These are phyloP conservation scores for Candolleomyces eurysporus DNA, from an alignment of 768 basidiomycete genomes.

Conservation along the genomic window DNA sequence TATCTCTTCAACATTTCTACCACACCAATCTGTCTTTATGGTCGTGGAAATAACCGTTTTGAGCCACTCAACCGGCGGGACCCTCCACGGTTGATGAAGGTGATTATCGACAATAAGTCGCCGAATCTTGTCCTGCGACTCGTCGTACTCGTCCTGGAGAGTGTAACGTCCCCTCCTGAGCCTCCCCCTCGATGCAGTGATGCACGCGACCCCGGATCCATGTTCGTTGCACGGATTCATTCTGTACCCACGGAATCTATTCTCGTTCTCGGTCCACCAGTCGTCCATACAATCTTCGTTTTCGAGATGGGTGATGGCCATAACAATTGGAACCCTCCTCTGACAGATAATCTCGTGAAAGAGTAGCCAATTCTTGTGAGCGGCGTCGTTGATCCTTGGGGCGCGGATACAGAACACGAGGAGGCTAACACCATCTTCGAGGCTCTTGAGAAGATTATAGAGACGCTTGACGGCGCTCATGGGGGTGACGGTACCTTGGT, in stretches of 20 bases:
- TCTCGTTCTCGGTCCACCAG: constrained; percentile 27
- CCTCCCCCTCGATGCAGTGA: constrained; percentile 34
- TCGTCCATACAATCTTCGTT: constrained; percentile 19
- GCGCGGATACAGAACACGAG: constrained; percentile 40
- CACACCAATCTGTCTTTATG: no score
- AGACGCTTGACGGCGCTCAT: constrained; percentile 10
- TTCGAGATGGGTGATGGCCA: constrained; percentile 32
- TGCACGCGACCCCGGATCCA: constrained; percentile 29
- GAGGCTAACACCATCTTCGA: constrained; percentile 35
- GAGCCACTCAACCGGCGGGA: neutral
- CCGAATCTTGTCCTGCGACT: neutral
- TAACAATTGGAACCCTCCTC: constrained; percentile 34
- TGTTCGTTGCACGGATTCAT: constrained; percentile 16
- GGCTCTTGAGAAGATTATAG: constrained; percentile 29
- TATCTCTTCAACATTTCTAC: no score
- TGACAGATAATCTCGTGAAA: constrained; percentile 38
- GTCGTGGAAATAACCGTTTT: no score
- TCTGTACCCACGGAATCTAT: constrained; percentile 22
- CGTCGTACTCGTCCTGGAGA: neutral
- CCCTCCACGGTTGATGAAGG: neutral
- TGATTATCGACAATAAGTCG: neutral
- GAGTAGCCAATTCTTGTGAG: constrained; percentile 36
- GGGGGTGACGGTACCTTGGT: constrained; percentile 14
- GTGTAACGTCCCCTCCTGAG: neutral
- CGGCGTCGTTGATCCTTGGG: constrained; percentile 31